Base-by-base conservation (phyloP, 2,329 filamentous ascomycete genomes). In the Aspergillus spinulosporus region DNA sequence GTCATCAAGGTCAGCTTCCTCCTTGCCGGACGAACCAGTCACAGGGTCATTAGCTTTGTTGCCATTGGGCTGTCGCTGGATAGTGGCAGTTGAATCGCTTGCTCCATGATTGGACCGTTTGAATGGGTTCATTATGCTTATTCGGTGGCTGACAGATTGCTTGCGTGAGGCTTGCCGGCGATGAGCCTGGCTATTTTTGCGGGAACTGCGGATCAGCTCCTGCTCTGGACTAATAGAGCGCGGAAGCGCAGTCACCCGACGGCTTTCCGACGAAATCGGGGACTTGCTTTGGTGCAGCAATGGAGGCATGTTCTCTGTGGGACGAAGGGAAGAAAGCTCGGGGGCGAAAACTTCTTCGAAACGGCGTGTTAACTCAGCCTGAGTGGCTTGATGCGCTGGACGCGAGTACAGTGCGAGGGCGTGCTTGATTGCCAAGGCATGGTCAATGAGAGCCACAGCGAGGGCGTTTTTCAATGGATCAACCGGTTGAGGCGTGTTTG, bases 381-480 rank as follows among this genome's bases (percentile, higher is more conserved):
- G 71, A 2, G 72, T 75, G 34, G 73, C 72, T 62, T 74, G 71
- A 83, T 85, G 73, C 76, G 81, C 72, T 79, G 84, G 72, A 74
- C 82, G 76, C 57, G 82, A 81, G 72, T 90, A 90, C 64, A 86
- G 80, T 3, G 80, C 80, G 60, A 97, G 74, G 66, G 90, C 93
- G 61, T 90, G 86, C 76, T 93, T 92, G 65, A 97, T 86, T 72
- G 90, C 87, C 58, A 96, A 83, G 2, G 91, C 90, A 72, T 97
- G 92, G 67, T 97, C 94, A 42, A 96, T 83, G 31, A 97, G 81
- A 0, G 91, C 89, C 71, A 92, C 89, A 67, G 88, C 88, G 62
- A 97, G 85, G 1, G 92, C 90, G 48, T 84, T 90, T 62, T 95
- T 88, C 65, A 92, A 81, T 1, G 78, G 77, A 62, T 82, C 80